phyloP scores from a whole-genome alignment of 306 rosid species.

The Fragaria nilgerrensis region DNA sequence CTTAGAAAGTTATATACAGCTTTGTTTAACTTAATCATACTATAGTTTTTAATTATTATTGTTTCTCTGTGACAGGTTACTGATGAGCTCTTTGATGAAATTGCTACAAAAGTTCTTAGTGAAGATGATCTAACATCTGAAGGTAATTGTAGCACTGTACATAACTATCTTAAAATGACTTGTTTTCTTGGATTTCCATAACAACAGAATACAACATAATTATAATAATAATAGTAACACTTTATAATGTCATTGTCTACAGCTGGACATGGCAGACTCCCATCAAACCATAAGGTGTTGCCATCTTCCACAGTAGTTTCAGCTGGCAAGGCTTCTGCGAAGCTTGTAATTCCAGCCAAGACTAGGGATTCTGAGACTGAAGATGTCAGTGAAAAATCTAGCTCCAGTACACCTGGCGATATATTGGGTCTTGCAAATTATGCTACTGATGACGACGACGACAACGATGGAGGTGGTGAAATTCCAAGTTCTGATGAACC shows the following conservation, averaged over 20 bases:
- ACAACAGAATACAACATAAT: background rate
- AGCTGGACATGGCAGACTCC: conserved; percentile 42
- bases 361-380: conserved; percentile 52
- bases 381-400: conserved; percentile 51
- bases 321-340: conserved; percentile 61
- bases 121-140: conserved; percentile 71
- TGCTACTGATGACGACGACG: conserved; percentile 67
- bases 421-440: conserved; percentile 93
- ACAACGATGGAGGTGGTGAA: conserved; percentile 53
- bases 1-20: conserved; percentile 16
- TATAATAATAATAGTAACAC: too few relatives aligned
- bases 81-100: conserved; percentile 92
- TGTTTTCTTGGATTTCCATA: background rate
- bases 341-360: conserved; percentile 60
- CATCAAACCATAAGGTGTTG: conserved; percentile 52
- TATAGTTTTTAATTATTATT: conserved; percentile 26
- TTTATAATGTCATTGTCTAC: conserved; percentile 16
- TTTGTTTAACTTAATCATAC: conserved; percentile 12
- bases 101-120: conserved; percentile 77
- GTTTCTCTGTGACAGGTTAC: conserved; percentile 63
- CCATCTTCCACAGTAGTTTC: conserved; percentile 44
- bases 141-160: conserved; percentile 39
- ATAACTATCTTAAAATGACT: background rate
- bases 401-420: conserved; percentile 72
- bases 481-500: conserved; percentile 49